Conservation (phyloP, 192 early-diverging fungal species). For the Gonapodya sp. region DNA sequence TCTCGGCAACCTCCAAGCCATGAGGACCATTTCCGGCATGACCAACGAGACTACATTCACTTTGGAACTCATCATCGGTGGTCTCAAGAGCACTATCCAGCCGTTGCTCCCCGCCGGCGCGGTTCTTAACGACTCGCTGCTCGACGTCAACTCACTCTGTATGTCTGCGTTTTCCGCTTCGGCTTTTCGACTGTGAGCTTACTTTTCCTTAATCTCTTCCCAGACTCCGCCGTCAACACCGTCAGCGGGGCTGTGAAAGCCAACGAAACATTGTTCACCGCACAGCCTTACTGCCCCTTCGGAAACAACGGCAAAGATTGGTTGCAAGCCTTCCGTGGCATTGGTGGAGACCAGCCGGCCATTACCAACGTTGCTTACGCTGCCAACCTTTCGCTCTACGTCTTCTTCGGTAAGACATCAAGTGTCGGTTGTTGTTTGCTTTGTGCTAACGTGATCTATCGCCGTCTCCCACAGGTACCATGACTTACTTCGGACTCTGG, state of each 20-base stretch:
- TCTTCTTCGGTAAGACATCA: slow-evolving; percentile 4
- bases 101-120: not conserved
- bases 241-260: not conserved
- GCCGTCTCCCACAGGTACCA: not conserved
- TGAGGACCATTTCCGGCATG: not conserved
- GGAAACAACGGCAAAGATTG: not conserved
- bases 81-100: not conserved
- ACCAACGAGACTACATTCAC: not conserved
- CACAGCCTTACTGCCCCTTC: not conserved
- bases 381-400: not conserved
- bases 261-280: not conserved
- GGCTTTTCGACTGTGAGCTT: not conserved
- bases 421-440: not conserved
- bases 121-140: not conserved
- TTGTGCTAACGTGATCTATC: not conserved
- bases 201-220: not conserved
- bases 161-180: not conserved
- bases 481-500: not conserved
- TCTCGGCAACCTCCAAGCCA: not conserved
- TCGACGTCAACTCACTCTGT: not conserved
- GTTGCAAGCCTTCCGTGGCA: not conserved
- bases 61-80: not conserved
- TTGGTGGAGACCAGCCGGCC: not conserved
- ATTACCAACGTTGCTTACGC: slow-evolving; percentile 1
- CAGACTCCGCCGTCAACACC: not conserved